Conservation (phyloP, 108 stramenopile genomes). For the Fistulifera pelliculosa region DNA sequence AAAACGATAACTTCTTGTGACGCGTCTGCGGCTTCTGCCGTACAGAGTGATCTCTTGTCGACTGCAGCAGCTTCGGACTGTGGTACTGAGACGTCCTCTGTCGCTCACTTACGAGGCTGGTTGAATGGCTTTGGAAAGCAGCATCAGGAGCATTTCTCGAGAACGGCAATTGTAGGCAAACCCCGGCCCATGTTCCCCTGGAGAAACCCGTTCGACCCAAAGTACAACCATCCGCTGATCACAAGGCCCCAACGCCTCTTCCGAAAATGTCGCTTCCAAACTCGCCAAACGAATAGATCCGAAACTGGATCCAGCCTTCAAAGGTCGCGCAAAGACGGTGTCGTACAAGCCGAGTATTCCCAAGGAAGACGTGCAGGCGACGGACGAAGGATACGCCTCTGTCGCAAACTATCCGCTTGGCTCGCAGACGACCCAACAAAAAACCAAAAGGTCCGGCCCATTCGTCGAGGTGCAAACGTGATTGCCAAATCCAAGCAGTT, state of each 20-base stretch:
- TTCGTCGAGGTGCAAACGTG: conserved; percentile 60
- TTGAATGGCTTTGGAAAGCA: conserved; percentile 41
- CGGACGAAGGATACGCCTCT: conserved; percentile 61
- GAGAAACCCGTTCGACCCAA: conserved; percentile 6
- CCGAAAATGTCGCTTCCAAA: background rate
- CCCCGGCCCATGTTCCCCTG: background rate
- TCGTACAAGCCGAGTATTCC: background rate
- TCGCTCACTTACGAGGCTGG: conserved; percentile 28
- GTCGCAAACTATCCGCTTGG: conserved; percentile 73
- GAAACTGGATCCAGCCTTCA: background rate
- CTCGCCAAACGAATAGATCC: background rate
- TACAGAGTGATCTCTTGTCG: background rate
- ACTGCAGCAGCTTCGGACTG: conserved; percentile 16
- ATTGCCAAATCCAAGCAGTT: conserved; percentile 61
- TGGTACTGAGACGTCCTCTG: conserved; percentile 24
- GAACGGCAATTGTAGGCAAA: conserved; percentile 1
- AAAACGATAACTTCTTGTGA: background rate
- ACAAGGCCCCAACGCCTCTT: conserved; percentile 4
- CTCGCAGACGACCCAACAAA: conserved; percentile 65
- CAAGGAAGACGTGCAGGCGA: conserved; percentile 51
- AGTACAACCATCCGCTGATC: background rate
- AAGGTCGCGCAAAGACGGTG: background rate
- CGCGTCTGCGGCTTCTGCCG: too few relatives aligned
- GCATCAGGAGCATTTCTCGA: conserved; percentile 21
- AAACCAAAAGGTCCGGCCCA: conserved; percentile 43